Evolutionary conservation across 2,329 filamentous ascomycete genomes (phyloP).

Genomic region (Talaromyces rugulosus): DNA sequence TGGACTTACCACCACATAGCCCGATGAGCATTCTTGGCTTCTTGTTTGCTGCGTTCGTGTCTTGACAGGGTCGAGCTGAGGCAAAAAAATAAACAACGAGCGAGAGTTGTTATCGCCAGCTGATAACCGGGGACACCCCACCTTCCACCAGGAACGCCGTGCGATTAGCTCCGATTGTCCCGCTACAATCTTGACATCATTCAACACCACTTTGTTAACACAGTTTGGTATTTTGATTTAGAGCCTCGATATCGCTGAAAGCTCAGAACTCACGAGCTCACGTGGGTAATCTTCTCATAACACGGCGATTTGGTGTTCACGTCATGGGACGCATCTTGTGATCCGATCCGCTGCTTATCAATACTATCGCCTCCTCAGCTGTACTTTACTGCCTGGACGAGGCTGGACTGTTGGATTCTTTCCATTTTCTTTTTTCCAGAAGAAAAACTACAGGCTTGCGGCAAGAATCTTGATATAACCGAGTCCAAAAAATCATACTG

Average conservation of each 20-base stretch:
- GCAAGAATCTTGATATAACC: neutral
- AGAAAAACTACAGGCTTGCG: neutral
- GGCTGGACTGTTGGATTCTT: neutral
- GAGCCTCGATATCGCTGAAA: neutral
- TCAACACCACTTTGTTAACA: neutral
- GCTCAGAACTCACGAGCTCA: neutral
- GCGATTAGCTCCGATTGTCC: neutral
- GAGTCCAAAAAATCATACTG: neutral
- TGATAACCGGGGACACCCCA: neutral
- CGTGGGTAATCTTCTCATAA: neutral
- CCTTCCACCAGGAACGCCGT: neutral
- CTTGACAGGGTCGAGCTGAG: neutral
- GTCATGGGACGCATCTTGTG: neutral
- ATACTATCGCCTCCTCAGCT: neutral
- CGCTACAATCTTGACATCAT: neutral
- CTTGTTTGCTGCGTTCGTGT: neutral
- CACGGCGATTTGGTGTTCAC: neutral
- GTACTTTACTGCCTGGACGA: neutral
- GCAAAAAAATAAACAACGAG: neutral
- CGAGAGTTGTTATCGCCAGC: neutral
- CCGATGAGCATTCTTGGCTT: constrained; percentile 46
- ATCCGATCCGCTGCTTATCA: neutral
- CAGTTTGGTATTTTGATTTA: neutral
- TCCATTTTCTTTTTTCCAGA: neutral
- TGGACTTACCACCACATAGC: constrained; percentile 45